Percentiles rank a stretch among this genome's conserved stretches.
Conservation (phyloP, 768 basidiomycete genomes). For the Tricholoma sp. region DNA sequence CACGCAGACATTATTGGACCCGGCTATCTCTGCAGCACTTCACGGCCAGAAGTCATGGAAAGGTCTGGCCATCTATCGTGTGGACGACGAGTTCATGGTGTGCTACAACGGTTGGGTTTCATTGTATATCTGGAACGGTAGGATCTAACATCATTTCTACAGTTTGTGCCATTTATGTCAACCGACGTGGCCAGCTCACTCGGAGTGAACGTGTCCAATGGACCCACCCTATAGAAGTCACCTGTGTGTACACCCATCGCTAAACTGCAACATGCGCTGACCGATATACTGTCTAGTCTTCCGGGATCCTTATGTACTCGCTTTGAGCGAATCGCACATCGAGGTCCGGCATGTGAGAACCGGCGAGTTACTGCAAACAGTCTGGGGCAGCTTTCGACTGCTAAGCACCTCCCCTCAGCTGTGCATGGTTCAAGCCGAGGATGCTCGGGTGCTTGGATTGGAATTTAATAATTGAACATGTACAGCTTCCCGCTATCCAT, state of each 20-base stretch:
- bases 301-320: conserved; percentile 75
- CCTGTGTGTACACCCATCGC: neutral
- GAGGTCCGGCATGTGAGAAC: conserved; percentile 74
- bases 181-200: conserved; percentile 5
- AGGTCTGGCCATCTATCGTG: conserved; percentile 73
- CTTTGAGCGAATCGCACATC: conserved; percentile 70
- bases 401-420: conserved; percentile 11
- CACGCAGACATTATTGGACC: conserved; percentile 73
- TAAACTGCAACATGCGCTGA: neutral
- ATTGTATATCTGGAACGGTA: neutral
- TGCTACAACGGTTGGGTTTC: conserved; percentile 67
- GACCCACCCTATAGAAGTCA: neutral
- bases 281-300: conserved; percentile 39
- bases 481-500: neutral
- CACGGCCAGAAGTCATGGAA: conserved; percentile 58
- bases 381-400: conserved; percentile 37
- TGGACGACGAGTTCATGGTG: conserved; percentile 69
- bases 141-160: neutral
- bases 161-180: conserved; percentile 7
- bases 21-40: conserved; percentile 45
- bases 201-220: conserved; percentile 3
- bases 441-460: conserved; percentile 11
- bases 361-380: conserved; percentile 64
- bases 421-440: conserved; percentile 9
- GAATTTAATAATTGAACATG: conserved; percentile 1